A percentile compares a stretch with the other conserved stretches of the same genome.
Evolutionary conservation across 2,329 filamentous ascomycete species (phyloP).

Genomic region (Alternaria triticina): DNA sequence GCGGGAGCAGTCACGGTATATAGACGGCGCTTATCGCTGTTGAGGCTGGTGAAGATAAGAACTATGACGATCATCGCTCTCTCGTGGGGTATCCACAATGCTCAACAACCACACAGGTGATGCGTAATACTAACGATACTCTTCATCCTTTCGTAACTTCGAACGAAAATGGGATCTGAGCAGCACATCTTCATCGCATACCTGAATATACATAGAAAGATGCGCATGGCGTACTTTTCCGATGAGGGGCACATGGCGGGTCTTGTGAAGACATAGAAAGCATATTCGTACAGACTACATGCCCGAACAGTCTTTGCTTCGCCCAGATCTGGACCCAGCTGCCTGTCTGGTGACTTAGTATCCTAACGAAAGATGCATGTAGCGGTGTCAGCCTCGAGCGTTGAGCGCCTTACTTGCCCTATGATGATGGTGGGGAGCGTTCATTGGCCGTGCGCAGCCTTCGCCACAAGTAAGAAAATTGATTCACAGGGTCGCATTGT

Average conservation of each 20-base stretch:
- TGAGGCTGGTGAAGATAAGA: conserved; percentile 15
- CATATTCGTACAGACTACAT: background rate
- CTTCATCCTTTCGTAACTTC: background rate
- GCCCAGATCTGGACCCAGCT: background rate
- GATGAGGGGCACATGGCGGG: background rate
- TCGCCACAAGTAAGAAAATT: conserved; percentile 35
- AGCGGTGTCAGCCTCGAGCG: conserved; percentile 2
- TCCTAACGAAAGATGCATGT: background rate
- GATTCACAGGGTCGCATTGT: conserved; percentile 23
- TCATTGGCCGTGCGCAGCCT: conserved; percentile 25
- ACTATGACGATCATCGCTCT: conserved; percentile 3
- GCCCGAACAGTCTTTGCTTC: background rate
- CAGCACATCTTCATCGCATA: background rate
- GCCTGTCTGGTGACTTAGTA: background rate
- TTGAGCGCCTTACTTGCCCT: conserved; percentile 23
- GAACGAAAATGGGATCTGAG: background rate
- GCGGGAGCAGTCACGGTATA: conserved; percentile 15
- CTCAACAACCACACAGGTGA: background rate
- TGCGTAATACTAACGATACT: background rate
- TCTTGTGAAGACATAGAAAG: background rate
- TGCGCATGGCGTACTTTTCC: background rate
- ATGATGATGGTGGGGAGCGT: conserved; percentile 19
- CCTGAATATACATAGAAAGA: background rate
- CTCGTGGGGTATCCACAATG: conserved; percentile 11
- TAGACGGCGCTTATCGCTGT: conserved; percentile 11